Evolutionary conservation across 192 early-diverging fungal species (phyloP).

Genomic region (Backusella luteola): DNA sequence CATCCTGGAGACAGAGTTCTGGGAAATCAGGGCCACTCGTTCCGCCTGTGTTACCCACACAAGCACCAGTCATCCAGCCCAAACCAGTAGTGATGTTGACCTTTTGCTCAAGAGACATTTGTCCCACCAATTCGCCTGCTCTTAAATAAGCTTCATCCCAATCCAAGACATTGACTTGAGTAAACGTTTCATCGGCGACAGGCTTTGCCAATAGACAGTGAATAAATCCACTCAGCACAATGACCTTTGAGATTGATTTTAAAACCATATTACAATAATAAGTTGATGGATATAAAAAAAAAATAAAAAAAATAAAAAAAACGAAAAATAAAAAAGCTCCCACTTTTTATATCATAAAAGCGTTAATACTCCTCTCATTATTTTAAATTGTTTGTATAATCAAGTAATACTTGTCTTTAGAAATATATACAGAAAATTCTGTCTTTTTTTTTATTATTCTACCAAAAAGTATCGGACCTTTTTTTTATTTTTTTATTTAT

Average conservation of each 20-base stretch:
- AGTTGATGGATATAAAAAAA: too few species aligned
- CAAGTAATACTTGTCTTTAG: background rate
- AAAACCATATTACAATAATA: background rate
- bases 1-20: constrained; percentile 58
- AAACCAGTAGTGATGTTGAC: constrained; percentile 46
- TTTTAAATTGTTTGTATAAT: background rate
- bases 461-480: constrained; percentile 3
- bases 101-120: constrained; percentile 44
- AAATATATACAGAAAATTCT: constrained; percentile 2
- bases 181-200: background rate
- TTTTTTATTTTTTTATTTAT: constrained; percentile 4
- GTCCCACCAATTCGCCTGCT: constrained; percentile 24
- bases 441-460: background rate
- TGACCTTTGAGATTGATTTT: background rate
- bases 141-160: constrained; percentile 27
- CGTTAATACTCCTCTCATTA: background rate
- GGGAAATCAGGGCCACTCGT: constrained; percentile 36
- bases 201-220: background rate
- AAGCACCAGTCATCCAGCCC: constrained; percentile 37
- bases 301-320: too few species aligned
- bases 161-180: background rate
- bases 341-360: background rate
- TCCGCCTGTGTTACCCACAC: constrained; percentile 48
- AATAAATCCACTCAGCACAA: background rate
- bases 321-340: too few species aligned